Conservation (phyloP, 148 eudicot species). For the Pouteria glomerata region DNA sequence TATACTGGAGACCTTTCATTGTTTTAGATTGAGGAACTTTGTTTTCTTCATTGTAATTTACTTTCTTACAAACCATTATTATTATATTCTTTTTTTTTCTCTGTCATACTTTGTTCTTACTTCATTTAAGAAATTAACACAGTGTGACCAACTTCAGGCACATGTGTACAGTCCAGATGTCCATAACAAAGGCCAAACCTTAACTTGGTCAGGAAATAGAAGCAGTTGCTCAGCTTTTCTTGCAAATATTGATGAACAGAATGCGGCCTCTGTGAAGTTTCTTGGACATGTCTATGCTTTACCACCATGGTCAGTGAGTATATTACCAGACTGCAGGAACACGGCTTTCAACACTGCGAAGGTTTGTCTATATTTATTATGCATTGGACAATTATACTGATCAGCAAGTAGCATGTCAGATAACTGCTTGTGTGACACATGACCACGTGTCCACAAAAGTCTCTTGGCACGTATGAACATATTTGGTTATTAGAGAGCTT, state of each 20-base stretch:
- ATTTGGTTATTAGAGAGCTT: not conserved
- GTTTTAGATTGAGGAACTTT: not conserved
- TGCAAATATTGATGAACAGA: slow-evolving; percentile 88
- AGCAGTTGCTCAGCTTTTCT: slow-evolving; percentile 80
- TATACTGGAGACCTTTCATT: not conserved
- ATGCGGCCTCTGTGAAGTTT: slow-evolving; percentile 54
- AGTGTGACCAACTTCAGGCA: slow-evolving; percentile 44
- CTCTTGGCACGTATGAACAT: not conserved
- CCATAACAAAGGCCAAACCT: slow-evolving; percentile 9
- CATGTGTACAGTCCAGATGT: slow-evolving; percentile 56
- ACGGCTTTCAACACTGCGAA: slow-evolving; percentile 84
- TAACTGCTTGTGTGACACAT: not conserved
- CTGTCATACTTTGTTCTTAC: not conserved
- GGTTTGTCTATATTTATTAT: slow-evolving; percentile 36
- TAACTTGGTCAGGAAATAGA: slow-evolving; percentile 21
- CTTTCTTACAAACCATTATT: not conserved
- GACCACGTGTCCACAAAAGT: not conserved
- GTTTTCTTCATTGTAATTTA: not conserved
- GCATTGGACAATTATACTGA: not conserved
- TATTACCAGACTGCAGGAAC: slow-evolving; percentile 86
- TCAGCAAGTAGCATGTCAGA: slow-evolving; percentile 1
- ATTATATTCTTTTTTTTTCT: not conserved
- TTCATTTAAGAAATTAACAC: slow-evolving; percentile 6
- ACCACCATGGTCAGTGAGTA: slow-evolving; percentile 99
- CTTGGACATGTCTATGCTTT: slow-evolving; percentile 53